These are phyloP conservation scores for Papilionanthe hybrid DNA, from an alignment of 116 monocot genomes.

Conservation along the genomic window DNA sequence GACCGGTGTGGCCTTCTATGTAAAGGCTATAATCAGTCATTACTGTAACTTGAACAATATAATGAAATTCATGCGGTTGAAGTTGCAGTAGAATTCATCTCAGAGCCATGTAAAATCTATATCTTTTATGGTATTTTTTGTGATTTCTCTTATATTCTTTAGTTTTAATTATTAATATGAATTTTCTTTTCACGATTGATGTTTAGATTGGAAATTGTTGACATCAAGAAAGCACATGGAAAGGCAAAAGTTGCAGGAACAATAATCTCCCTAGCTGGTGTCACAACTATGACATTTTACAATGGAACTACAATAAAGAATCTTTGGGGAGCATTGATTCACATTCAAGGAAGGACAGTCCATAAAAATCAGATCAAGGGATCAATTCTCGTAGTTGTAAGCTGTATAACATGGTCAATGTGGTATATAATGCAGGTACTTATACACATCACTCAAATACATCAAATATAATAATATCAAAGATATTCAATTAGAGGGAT, in stretches of 20 bases:
- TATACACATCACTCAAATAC: too few species aligned
- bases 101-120: too few species aligned
- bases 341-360: constrained; percentile 40
- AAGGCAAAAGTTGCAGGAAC: constrained; percentile 73
- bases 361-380: constrained; percentile 76
- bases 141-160: too few species aligned
- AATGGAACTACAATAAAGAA: constrained; percentile 51
- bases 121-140: too few species aligned
- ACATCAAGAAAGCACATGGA: constrained; percentile 52
- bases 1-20: too few species aligned
- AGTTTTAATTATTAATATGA: too few species aligned
- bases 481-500: neutral
- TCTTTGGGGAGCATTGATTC: constrained; percentile 37
- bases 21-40: too few species aligned
- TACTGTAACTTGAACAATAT: too few species aligned
- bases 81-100: too few species aligned
- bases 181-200: neutral
- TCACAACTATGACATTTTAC: constrained; percentile 80
- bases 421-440: constrained; percentile 95
- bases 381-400: constrained; percentile 54
- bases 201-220: constrained; percentile 55
- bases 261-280: constrained; percentile 63
- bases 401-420: constrained; percentile 69
- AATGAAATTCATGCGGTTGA: too few species aligned
- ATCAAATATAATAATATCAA: neutral